phyloP scores from a whole-genome alignment of 208 protist genomes.

The Acanthamoeba rhysodes region DNA sequence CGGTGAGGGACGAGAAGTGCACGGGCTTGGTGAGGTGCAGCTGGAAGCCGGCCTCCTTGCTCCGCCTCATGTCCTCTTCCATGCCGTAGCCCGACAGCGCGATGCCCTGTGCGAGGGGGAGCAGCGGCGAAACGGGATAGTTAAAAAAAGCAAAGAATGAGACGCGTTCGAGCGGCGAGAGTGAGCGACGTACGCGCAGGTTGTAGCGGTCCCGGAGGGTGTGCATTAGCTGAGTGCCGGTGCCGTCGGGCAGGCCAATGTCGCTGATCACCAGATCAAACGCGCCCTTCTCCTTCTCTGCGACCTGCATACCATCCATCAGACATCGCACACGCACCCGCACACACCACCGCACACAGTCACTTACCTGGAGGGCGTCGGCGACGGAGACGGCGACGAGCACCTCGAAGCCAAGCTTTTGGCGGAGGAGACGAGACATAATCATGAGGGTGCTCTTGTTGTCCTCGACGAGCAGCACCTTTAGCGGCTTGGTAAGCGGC shows the following conservation, averaged over 20 bases:
- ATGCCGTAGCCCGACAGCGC: constrained; percentile 74
- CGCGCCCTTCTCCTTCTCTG: background rate
- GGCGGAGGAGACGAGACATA: constrained; percentile 25
- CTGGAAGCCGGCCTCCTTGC: constrained; percentile 47
- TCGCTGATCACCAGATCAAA: constrained; percentile 77
- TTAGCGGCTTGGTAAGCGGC: background rate
- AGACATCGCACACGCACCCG: background rate
- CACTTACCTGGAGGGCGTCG: background rate
- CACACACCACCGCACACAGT: background rate
- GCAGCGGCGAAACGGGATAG: too few species aligned
- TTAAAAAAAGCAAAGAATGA: too few species aligned
- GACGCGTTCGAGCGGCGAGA: too few species aligned
- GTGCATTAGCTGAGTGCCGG: constrained; percentile 21
- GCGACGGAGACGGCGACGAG: background rate
- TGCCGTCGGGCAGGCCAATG: constrained; percentile 70
- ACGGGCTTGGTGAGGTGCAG: constrained; percentile 76
- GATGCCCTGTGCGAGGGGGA: constrained; percentile 4
- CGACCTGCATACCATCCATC: background rate
- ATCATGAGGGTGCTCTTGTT: constrained; percentile 56
- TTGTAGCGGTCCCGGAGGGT: constrained; percentile 9
- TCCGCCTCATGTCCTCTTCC: constrained; percentile 68
- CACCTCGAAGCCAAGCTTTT: background rate
- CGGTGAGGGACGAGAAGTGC: constrained; percentile 19
- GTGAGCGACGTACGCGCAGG: background rate
- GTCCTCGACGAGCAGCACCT: constrained; percentile 46